Base-by-base conservation (phyloP, 306 rosid genomes). In the Erythrophleum fordii region DNA sequence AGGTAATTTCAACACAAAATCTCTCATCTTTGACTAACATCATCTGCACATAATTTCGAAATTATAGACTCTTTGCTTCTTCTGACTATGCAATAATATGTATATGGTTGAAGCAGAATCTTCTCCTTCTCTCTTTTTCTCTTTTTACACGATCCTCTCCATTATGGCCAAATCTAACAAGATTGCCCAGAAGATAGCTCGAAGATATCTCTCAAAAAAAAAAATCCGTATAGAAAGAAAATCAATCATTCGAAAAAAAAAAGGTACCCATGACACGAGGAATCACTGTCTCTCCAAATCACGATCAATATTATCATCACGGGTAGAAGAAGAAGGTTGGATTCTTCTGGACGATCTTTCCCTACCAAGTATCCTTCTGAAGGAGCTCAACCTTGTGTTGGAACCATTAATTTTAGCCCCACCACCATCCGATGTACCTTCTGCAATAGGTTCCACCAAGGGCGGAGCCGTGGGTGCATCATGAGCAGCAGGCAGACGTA, bases 271-370 rank as follows among this genome's bases (percentile, higher is more conserved):
- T 5, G 12, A 66, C 10, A 37, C 3, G 12, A 66, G 20, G 8
- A 46, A 62, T 73, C 70, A 88, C 64, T 77, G 89, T 65, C 89
- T 85, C 79, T 88, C 91, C 41, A 85, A 56, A 67, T 88, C 91
- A 58, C 78, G 77, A 11, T 69, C 45, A 49, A 25, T 76, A 55
- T 70, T 5, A 41, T 69, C 78, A 39, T 78, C 83, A 42, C 20
- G 64, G 3, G 31, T 72, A 34, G 53, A 34, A 31, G 72, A 39
- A 37, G 37, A 11, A 53, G 81, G 72, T 52, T 81, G 88, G 41
- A 72, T n/a, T 66, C 87, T 74, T 67, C 62, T 73, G 0, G 84
- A 80, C 3, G 89, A 83, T 69, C 82, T 85, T 16, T 85, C 91
- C 66, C 78, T 69, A 17, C 75, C 77, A 29, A 83, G 82, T 5